Evolutionary conservation across 768 basidiomycete genomes (phyloP), one percentile per base, ranked within the genome.

Genomic region (Gyrodon lividus): DNA sequence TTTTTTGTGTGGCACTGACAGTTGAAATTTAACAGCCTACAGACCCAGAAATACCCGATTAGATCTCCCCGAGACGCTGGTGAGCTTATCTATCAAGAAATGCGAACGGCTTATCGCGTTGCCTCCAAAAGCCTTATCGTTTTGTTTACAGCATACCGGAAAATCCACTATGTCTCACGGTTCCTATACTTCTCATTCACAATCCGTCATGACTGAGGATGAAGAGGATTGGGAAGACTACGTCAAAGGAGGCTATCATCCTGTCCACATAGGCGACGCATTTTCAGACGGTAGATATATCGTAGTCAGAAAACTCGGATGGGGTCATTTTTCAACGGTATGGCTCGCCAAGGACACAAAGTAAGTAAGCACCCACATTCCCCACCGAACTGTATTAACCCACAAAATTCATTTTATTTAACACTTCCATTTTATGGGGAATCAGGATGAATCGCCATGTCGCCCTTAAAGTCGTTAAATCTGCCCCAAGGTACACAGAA

Each of bases 391-490:
- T 20, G 17, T 2, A 22, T 31, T 23, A 37, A n/a, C 35, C 43
- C 16, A 42, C 31, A 7, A 46, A 23, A 46, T 48, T 46, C 52
- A 50, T 47, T 51, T 53, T 46, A 50, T 52, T 62, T 58, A 34
- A 61, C 58, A 48, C 50, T 39, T 56, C 26, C 46, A 47, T 55
- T 52, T 46, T 38, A 16, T 51, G 35, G 7, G 19, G 22, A 58
- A 51, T 52, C 72, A 99, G 96, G 66, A 78, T 93, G 74, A 86
- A 90, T 60, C 89, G 93, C 43, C 97, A 99, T 72, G 97, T 99
- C 62, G 97, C 97, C 13, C 86, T 99, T 68, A 99, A 99, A 72
- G 92, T 99, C 64, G 97, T 99, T 70, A 99, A 98, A 72, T 97
- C 95, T 14, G 97, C 96, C 0, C 84, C 87, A 0, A 79, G 97